Evolutionary conservation across 2,329 filamentous ascomycete genomes (phyloP).

Genomic region (Aspergillus ibericus): DNA sequence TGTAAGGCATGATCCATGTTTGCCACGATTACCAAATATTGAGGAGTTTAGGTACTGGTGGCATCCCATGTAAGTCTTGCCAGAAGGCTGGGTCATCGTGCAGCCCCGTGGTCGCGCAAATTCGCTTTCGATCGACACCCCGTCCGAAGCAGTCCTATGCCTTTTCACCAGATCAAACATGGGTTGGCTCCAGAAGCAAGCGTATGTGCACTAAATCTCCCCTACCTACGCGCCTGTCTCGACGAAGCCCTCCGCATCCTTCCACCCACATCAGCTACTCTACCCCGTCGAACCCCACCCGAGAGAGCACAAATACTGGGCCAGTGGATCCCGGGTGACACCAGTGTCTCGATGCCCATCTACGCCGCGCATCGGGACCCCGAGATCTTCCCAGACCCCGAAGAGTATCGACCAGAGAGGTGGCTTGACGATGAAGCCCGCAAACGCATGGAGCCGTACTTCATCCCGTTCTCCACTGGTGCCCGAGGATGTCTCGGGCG

Average conservation of each 20-base stretch:
- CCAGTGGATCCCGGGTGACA: constrained; percentile 44
- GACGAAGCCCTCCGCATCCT: constrained; percentile 48
- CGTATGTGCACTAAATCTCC: constrained; percentile 41
- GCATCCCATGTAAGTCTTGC: neutral
- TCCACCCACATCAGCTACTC: constrained; percentile 41
- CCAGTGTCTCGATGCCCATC: constrained; percentile 43
- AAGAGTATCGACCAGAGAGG: constrained; percentile 40
- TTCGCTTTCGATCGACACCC: constrained; percentile 6
- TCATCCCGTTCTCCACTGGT: constrained; percentile 42
- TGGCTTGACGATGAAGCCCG: constrained; percentile 39
- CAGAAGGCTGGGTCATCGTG: neutral
- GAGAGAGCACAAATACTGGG: constrained; percentile 44
- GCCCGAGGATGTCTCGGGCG: constrained; percentile 40
- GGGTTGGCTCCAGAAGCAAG: constrained; percentile 1
- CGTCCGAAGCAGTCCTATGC: constrained; percentile 3
- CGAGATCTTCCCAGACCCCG: constrained; percentile 59
- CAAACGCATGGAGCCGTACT: constrained; percentile 37
- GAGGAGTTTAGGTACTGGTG: neutral
- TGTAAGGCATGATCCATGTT: neutral
- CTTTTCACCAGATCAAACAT: constrained; percentile 6
- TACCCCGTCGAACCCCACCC: constrained; percentile 44
- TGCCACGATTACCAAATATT: neutral
- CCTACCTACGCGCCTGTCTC: constrained; percentile 52
- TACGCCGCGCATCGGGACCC: constrained; percentile 38
- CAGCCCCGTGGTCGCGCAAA: neutral